phyloP scores from a whole-genome alignment of 2,329 filamentous ascomycete species.

The Orbilia javanica region DNA sequence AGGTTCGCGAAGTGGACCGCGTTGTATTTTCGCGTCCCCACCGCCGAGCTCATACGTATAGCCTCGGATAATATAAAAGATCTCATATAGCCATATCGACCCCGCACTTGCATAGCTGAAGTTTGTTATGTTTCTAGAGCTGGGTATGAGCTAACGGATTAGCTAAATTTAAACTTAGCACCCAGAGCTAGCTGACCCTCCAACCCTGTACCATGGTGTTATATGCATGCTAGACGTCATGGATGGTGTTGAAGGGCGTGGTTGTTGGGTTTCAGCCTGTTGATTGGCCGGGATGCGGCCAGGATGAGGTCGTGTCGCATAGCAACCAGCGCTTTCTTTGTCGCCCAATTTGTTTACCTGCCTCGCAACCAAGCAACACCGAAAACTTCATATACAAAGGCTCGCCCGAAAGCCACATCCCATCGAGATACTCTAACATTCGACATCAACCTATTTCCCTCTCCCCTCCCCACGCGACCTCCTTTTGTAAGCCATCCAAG shows the following conservation, averaged over 20 bases:
- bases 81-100: too few relatives aligned
- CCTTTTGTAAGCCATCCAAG: constrained; percentile 4
- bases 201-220: too few relatives aligned
- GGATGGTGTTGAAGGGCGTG: constrained; percentile 5
- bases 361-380: constrained; percentile 34
- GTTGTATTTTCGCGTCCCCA: too few relatives aligned
- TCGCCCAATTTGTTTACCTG: constrained; percentile 38
- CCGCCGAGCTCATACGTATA: too few relatives aligned
- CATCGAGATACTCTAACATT: constrained; percentile 32
- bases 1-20: too few relatives aligned
- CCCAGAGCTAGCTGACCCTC: too few relatives aligned
- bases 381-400: constrained; percentile 51
- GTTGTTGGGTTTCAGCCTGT: constrained; percentile 25
- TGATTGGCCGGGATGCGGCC: neutral
- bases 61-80: too few relatives aligned
- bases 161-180: too few relatives aligned
- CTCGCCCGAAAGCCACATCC: constrained; percentile 40
- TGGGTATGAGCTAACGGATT: too few relatives aligned
- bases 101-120: too few relatives aligned
- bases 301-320: constrained; percentile 42
- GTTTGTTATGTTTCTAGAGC: too few relatives aligned
- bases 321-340: constrained; percentile 34
- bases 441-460: constrained; percentile 26
- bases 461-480: neutral
- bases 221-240: neutral